Evolutionary conservation across 2,329 filamentous ascomycete genomes (phyloP).

Genomic region (Monosporascus sp.): DNA sequence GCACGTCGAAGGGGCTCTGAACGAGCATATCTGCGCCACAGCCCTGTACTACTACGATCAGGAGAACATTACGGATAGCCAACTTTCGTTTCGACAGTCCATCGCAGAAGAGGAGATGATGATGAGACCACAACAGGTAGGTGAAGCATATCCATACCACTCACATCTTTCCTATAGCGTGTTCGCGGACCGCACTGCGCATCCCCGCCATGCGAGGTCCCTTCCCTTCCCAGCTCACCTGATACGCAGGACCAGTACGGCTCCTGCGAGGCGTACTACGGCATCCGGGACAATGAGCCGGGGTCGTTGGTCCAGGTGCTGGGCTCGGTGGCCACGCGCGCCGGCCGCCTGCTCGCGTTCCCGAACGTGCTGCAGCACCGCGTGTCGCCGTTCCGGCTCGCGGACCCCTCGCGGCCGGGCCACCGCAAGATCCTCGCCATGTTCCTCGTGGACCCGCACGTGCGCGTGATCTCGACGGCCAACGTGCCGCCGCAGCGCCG

Average conservation of each 20-base stretch:
- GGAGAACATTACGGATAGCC: constrained; percentile 53
- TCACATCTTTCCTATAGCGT: constrained; percentile 7
- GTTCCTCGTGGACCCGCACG: constrained; percentile 53
- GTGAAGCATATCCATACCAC: not conserved
- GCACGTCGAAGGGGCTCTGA: constrained; percentile 52
- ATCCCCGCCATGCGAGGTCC: too few relatives aligned
- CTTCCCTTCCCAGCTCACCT: too few relatives aligned
- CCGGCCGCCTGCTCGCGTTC: constrained; percentile 50
- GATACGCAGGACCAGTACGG: constrained; percentile 28
- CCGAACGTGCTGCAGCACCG: constrained; percentile 50
- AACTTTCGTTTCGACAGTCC: constrained; percentile 45
- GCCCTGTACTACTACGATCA: constrained; percentile 58
- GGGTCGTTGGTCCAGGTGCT: constrained; percentile 35
- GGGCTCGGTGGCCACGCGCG: constrained; percentile 41
- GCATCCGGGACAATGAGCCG: constrained; percentile 27
- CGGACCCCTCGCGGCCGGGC: constrained; percentile 45
- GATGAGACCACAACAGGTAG: constrained; percentile 1
- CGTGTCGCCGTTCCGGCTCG: constrained; percentile 44
- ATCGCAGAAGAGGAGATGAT: constrained; percentile 26
- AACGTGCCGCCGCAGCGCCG: constrained; percentile 35
- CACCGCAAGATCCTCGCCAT: constrained; percentile 53
- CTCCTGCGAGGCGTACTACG: constrained; percentile 32
- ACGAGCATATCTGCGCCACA: constrained; percentile 61
- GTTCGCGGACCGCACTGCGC: too few relatives aligned
- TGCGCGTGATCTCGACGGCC: constrained; percentile 41